Evolutionary conservation across 106 monocot species (phyloP).

Genomic region (Ottelia alismoides): DNA sequence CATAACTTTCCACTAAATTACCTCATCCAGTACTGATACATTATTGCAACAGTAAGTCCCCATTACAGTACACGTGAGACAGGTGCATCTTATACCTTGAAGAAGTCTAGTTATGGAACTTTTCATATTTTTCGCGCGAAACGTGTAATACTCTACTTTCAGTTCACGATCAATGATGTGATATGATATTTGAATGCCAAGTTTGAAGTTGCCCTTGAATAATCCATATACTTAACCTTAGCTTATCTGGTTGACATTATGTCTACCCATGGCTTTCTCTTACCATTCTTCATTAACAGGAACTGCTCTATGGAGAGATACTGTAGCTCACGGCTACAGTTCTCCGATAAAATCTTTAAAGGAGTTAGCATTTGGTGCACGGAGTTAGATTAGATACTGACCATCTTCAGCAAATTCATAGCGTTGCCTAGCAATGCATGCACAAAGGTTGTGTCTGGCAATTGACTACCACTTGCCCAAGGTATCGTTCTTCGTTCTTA

Average conservation of each 20-base stretch:
- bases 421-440: too few species aligned
- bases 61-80: too few species aligned
- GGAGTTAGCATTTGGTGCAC: conserved; percentile 30
- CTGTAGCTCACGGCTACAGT: conserved; percentile 31
- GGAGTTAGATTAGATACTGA: too few species aligned
- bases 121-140: not conserved
- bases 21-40: not conserved
- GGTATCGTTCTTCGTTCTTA: too few species aligned
- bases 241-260: not conserved
- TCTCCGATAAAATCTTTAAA: conserved; percentile 44
- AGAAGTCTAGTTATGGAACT: too few species aligned
- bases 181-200: not conserved
- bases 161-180: not conserved
- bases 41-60: too few species aligned
- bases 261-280: not conserved
- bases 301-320: conserved; percentile 36
- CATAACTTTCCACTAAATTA: not conserved
- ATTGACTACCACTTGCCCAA: too few species aligned
- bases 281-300: conserved; percentile 18
- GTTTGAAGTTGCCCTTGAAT: not conserved
- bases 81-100: too few species aligned
- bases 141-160: not conserved
- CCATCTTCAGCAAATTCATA: too few species aligned
- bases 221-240: not conserved
- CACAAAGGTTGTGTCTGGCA: too few species aligned